Conservation (phyloP, 129 eudicot genomes). For the Logfia minima region DNA sequence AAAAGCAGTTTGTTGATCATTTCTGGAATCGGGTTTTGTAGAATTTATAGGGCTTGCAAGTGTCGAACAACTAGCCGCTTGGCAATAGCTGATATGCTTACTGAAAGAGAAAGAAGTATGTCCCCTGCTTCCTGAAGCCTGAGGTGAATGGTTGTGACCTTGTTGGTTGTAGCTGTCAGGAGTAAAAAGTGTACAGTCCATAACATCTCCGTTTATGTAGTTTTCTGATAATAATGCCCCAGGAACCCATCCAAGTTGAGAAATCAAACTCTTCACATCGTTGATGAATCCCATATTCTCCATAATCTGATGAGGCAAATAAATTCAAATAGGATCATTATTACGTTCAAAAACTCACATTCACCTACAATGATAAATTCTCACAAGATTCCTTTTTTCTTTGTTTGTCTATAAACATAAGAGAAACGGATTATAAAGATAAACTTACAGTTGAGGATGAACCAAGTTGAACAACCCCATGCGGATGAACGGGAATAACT, state of each 20-base stretch:
- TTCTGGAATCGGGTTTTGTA: slow-evolving; percentile 13
- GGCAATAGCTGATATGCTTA: slow-evolving; percentile 27
- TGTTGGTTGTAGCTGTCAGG: slow-evolving; percentile 38
- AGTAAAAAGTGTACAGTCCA: slow-evolving; percentile 25
- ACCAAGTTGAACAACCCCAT: slow-evolving; percentile 94
- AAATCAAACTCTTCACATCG: slow-evolving; percentile 68
- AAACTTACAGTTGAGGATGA: slow-evolving; percentile 64
- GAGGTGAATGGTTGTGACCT: slow-evolving; percentile 35
- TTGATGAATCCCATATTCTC: slow-evolving; percentile 73
- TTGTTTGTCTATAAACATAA: not conserved
- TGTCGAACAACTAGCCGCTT: slow-evolving; percentile 33
- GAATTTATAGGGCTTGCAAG: slow-evolving; percentile 21
- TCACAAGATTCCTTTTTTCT: not conserved
- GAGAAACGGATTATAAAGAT: slow-evolving; percentile 21
- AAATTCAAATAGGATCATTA: not conserved
- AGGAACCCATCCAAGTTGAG: slow-evolving; percentile 78
- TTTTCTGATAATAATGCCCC: slow-evolving; percentile 62
- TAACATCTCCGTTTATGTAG: slow-evolving; percentile 41
- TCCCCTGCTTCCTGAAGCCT: slow-evolving; percentile 37
- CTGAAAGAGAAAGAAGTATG: slow-evolving; percentile 39
- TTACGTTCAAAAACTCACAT: not conserved
- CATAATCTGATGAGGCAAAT: slow-evolving; percentile 55
- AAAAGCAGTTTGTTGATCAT: slow-evolving; percentile 29
- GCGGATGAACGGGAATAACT: slow-evolving; percentile 82
- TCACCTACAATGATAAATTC: not conserved